Conservation (phyloP, 768 basidiomycete genomes). For the Collybia mongolica region DNA sequence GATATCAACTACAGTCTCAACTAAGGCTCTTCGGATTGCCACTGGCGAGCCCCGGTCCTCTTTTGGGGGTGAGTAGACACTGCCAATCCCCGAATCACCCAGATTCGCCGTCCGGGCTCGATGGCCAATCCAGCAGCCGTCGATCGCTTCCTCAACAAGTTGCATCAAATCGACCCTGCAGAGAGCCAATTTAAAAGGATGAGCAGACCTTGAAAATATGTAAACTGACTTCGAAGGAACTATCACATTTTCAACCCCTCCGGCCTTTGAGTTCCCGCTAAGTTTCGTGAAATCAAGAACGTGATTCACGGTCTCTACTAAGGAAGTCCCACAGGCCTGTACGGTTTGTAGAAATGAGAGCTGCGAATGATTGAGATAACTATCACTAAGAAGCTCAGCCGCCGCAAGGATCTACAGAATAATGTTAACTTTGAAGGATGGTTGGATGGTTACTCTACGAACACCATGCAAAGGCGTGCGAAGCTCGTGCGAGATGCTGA, state of each 20-base stretch:
- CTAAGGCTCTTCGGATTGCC: conserved; percentile 42
- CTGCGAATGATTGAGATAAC: conserved; percentile 78
- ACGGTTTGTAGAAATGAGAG: conserved; percentile 88
- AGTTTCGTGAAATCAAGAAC: conserved; percentile 96
- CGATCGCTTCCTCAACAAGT: conserved; percentile 85
- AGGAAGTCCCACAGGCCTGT: conserved; percentile 91
- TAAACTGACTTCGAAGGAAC: conserved; percentile 56
- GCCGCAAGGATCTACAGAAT: conserved; percentile 77
- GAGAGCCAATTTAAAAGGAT: conserved; percentile 5
- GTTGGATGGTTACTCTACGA: conserved; percentile 18
- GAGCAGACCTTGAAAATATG: neutral
- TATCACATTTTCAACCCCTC: conserved; percentile 77
- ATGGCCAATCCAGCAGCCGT: conserved; percentile 93
- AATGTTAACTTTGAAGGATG: conserved; percentile 1
- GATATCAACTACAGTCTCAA: conserved; percentile 89
- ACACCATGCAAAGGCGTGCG: conserved; percentile 92
- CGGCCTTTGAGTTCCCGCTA: conserved; percentile 79
- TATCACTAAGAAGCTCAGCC: conserved; percentile 88
- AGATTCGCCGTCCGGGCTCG: conserved; percentile 72
- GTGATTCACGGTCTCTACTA: conserved; percentile 96
- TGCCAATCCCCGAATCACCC: conserved; percentile 82
- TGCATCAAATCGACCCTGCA: conserved; percentile 71
- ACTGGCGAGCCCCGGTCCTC: conserved; percentile 44
- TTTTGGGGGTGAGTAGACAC: conserved; percentile 85
- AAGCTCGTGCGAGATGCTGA: conserved; percentile 86